Evolutionary conservation across 1,139 yeast genomes (phyloP), one percentile per base, ranked within the genome.

Genomic region (Geotrichum klebahnii): DNA sequence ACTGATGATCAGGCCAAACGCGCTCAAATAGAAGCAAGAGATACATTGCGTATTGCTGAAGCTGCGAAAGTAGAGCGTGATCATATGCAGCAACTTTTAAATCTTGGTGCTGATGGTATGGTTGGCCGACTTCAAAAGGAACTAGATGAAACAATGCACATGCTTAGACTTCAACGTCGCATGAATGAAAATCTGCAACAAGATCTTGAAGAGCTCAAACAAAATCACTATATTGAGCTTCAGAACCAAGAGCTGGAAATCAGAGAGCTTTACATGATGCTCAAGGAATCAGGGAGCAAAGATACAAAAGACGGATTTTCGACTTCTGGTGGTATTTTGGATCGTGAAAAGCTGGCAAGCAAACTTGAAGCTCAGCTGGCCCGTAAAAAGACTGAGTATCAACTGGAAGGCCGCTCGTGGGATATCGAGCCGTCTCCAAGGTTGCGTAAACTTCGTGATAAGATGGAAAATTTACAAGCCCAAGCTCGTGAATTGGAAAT

Each of bases 1-100:
- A 87, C 96, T 0, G 98, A 92, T 67, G 96, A 89, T 54, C 85
- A 84, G 67, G 96, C 96, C 20, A 74, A 85, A 50, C 76, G 83
- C 52, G 95, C 96, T 0, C 72, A 84, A 50, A 68, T 77, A 42
- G 97, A 90, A 57, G 82, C 84, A 16, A 81, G 82, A 57, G 81
- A 78, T 24, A 77, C 83, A 41, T 78, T 79, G 43, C 81, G 79
- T 59, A 74, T 77, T 38, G 85, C 87, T 0, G 95, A 85, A 59
- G 89, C 84, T 60, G 86, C 95, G 5, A 77, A 80, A 37, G 94
- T 95, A 0, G 97, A 90, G 64, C 76, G 94, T 50, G 96, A 88
- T 60, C 82, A 81, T 42, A 75, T 90, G 69, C 78, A 83, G 19
- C 73, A 81, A 50, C 86, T 87, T 64, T 72, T 90, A 38, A 78